A percentile compares a stretch with the other conserved stretches of the same genome.
phyloP scores from a whole-genome alignment of 2,329 filamentous ascomycete genomes.

The Xylaria sp. region DNA sequence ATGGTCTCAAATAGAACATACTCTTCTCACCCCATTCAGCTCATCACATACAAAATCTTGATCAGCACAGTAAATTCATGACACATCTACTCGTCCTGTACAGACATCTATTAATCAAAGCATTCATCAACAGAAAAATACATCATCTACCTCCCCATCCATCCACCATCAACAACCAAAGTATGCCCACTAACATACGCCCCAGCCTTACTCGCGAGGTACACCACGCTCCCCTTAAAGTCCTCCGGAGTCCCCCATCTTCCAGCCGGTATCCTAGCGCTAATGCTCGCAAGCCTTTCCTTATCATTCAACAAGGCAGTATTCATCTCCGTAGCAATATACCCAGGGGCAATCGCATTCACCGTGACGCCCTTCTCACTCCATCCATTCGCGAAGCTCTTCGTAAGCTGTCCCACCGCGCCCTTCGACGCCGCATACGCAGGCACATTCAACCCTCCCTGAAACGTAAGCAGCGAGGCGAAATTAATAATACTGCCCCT shows the following conservation, averaged over 20 bases:
- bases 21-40: too few relatives aligned
- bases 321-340: slow-evolving; percentile 96
- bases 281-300: slow-evolving; percentile 73
- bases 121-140: background rate
- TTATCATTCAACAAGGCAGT: slow-evolving; percentile 76
- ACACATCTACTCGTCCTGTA: too few relatives aligned
- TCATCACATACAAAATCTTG: background rate
- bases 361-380: slow-evolving; percentile 77
- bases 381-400: slow-evolving; percentile 88
- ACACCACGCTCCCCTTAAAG: slow-evolving; percentile 84
- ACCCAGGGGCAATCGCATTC: slow-evolving; percentile 88
- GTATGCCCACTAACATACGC: slow-evolving; percentile 83
- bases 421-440: slow-evolving; percentile 89
- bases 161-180: slow-evolving; percentile 85
- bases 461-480: slow-evolving; percentile 79
- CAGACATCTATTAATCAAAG: background rate
- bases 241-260: slow-evolving; percentile 85
- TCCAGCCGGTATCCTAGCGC: slow-evolving; percentile 80
- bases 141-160: slow-evolving; percentile 77
- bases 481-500: slow-evolving; percentile 83
- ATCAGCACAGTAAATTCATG: background rate
- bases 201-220: slow-evolving; percentile 76
- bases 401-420: slow-evolving; percentile 83
- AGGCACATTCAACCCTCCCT: slow-evolving; percentile 86
- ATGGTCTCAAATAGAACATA: too few relatives aligned